Evolutionary conservation across 805 yeast species (phyloP).

Genomic region (Kazachstania africana): DNA sequence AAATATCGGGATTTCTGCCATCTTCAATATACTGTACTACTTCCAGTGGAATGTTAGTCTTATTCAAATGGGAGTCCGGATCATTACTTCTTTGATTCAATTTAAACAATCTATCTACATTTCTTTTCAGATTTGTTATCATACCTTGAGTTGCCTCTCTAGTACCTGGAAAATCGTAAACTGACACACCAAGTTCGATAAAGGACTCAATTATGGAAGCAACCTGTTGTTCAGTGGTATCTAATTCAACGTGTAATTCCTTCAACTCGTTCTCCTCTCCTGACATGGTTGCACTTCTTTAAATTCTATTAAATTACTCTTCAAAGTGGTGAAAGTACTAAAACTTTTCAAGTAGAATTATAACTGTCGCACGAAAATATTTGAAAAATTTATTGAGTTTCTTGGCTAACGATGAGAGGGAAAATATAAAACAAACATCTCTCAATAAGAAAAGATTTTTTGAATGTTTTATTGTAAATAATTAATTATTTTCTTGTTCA

Average conservation of each 20-base stretch:
- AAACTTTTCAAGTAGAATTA: too few species aligned
- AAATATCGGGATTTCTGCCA: constrained; percentile 94
- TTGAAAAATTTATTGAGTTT: too few species aligned
- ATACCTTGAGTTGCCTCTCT: constrained; percentile 57
- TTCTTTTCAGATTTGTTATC: constrained; percentile 29
- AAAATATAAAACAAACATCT: too few species aligned
- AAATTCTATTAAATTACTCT: too few species aligned
- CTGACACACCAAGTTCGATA: constrained; percentile 80
- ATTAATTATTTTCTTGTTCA: too few species aligned
- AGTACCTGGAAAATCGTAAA: constrained; percentile 89
- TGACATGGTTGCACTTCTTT: too few species aligned
- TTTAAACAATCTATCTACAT: constrained; percentile 30
- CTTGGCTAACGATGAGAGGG: too few species aligned
- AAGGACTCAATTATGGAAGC: constrained; percentile 62
- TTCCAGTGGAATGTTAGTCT: constrained; percentile 59
- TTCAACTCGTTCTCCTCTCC: too few species aligned
- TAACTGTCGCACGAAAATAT: too few species aligned
- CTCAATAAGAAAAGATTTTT: too few species aligned
- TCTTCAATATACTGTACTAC: constrained; percentile 88
- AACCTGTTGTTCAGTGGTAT: constrained; percentile 23
- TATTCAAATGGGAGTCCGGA: constrained; percentile 24
- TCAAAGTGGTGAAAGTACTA: too few species aligned
- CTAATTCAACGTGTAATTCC: constrained; percentile 23
- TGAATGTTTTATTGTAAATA: too few species aligned
- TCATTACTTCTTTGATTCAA: constrained; percentile 25